Evolutionary conservation across 768 basidiomycete genomes (phyloP), one percentile per base, ranked within the genome.

Genomic region (Mycena capillaripes): DNA sequence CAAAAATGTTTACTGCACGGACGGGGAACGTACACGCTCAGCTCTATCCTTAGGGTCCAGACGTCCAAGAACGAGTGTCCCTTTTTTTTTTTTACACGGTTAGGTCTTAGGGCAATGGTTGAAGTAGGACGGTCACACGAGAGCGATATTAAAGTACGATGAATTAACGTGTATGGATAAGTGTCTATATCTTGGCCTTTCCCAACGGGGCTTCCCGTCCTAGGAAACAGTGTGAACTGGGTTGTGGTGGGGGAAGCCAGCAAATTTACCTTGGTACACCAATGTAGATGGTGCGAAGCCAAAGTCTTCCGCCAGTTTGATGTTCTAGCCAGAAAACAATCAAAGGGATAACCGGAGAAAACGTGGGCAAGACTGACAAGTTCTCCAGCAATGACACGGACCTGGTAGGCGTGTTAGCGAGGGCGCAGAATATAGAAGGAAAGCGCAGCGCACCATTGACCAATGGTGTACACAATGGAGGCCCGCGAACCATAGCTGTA

Each of bases 381-480:
- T 83, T 96, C 95, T 73, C 94, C 93, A 23, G 93, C 92, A 71
- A 96, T 92, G 19, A 95, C 92, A 61, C 95, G 92, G 64, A 96
- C 87, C 94, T 95, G 69, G 19, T 40, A 65, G 60, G 44, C 66
- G 48, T 23, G 40, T 52, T 56, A 50, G 63, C 46, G 67, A 59
- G 44, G 73, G 34, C 60, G 62, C n/a, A 48, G 17, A 48, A 46
- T 23, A 42, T 32, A 42, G 50, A 44, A n/a, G 70, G 46, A 67
- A 25, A 17, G 76, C 16, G 38, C n/a, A n/a, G n/a, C 88, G 75
- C 78, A 94, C 93, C 93, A 95, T 95, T 23, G 94, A 95, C 94
- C 94, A 96, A 78, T 96, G 95, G 81, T 96, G 95, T 29, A 96
- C 92, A 50, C 95, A 95, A 77, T 96, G 95, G 36, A 96, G 82